phyloP scores from a whole-genome alignment of 805 yeast genomes.

The Teunomyces pallodes region DNA sequence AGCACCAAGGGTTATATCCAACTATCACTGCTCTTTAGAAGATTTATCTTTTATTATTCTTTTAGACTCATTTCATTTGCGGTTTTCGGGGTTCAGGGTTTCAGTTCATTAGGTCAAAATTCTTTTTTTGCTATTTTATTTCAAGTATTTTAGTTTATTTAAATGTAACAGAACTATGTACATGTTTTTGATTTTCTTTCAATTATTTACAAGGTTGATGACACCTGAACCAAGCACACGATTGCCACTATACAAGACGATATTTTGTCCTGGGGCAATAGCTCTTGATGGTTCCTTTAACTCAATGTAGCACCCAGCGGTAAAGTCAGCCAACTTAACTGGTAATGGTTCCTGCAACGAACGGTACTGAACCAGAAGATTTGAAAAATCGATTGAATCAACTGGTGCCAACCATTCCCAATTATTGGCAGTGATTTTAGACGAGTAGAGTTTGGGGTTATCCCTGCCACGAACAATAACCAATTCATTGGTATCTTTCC shows the following conservation, averaged over 20 bases:
- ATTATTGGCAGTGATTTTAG: constrained; percentile 39
- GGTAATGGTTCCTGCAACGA: constrained; percentile 63
- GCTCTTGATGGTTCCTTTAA: constrained; percentile 58
- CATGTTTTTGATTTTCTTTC: background rate
- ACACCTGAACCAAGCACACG: constrained; percentile 60
- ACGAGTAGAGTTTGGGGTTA: constrained; percentile 52
- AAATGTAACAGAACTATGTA: background rate
- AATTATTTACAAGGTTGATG: constrained; percentile 10
- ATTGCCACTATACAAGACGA: constrained; percentile 68
- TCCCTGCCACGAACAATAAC: constrained; percentile 74
- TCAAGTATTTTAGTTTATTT: background rate
- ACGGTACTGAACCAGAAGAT: constrained; percentile 55
- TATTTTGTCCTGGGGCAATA: constrained; percentile 85
- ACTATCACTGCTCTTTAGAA: constrained; percentile 38
- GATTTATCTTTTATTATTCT: background rate
- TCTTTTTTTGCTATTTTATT: constrained; percentile 1
- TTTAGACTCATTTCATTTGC: background rate
- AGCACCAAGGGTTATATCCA: constrained; percentile 32
- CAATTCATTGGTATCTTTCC: constrained; percentile 61
- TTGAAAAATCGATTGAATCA: constrained; percentile 19
- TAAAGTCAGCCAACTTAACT: constrained; percentile 21
- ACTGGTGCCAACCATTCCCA: constrained; percentile 45
- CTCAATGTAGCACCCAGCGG: constrained; percentile 22
- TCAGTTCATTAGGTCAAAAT: background rate
- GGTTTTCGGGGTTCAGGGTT: background rate